Evolutionary conservation across 2,329 filamentous ascomycete genomes (phyloP), one percentile per base, ranked within the genome.

Genomic region (Emergomyces orientalis): DNA sequence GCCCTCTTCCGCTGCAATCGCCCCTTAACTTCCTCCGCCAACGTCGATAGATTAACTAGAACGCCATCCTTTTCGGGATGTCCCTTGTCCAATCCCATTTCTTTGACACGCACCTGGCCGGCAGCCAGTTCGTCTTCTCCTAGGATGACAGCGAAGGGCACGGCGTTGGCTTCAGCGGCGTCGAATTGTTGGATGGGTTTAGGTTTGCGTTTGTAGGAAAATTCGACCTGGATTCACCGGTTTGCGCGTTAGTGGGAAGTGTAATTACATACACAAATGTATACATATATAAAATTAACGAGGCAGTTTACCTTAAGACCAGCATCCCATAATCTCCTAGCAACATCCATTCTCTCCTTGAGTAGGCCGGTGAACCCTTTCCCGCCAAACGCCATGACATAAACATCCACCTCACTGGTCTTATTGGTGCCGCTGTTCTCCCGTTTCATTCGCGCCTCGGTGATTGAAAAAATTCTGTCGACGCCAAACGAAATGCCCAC

Each of bases 401-500:
- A 97, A 55, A 92, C 91, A 72, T 97, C 92, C 2, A 92, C 88
- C 69, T 94, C 89, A 71, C 87, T 91, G 67, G 82, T 81, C 66
- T 89, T 78, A 37, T 77, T 68, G 25, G 81, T 76, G n/a, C 77
- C 75, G 62, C 79, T 82, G 70, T 83, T 81, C 63, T 79, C 75
- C 43, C 82, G 84, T 65, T 84, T 85, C 73, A 90, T 82, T 58
- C 87, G 83, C 14, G 90, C 87, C 75, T 96, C 92, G 67, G 88
- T 90, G 72, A 97, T 92, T 69, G 89, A 91, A 78, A 96, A 96
- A 71, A 97, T 97, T 69, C 93, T 88, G 76, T 97, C 93, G 58
- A 97, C 90, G 62, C 93, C 93, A 72, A 97, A 97, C 1, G 92
- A 96, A 68, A 96, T 89, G 66, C 90, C 90, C 6, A 94, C 89